Conservation (phyloP, 441 rosid species). For the Manihot esculenta region DNA sequence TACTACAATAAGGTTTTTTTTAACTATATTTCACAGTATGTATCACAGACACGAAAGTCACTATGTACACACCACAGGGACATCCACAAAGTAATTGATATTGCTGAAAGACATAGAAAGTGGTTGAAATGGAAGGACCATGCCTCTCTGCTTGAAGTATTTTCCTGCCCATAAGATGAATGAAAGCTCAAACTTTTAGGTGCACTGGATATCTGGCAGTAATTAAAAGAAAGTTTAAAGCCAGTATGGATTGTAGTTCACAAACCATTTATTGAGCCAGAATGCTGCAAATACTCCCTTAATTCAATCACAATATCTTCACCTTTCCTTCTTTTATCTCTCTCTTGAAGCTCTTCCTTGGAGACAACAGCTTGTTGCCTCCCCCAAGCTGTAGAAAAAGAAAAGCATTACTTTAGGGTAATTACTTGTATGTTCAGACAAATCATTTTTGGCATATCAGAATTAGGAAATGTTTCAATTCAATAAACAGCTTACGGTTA, state of each 20-base stretch:
- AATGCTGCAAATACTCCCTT: slow-evolving; percentile 79
- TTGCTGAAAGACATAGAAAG: slow-evolving; percentile 87
- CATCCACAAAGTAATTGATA: slow-evolving; percentile 87
- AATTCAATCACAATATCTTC: slow-evolving; percentile 67
- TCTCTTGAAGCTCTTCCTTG: slow-evolving; percentile 80
- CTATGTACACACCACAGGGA: slow-evolving; percentile 64
- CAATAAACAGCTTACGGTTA: slow-evolving; percentile 62
- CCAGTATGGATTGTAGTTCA: slow-evolving; percentile 15
- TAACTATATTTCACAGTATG: slow-evolving; percentile 14
- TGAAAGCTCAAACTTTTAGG: slow-evolving; percentile 12
- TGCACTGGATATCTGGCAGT: background rate
- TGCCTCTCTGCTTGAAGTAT: slow-evolving; percentile 80
- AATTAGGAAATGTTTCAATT: slow-evolving; percentile 8
- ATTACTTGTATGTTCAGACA: background rate
- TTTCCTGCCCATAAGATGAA: slow-evolving; percentile 57
- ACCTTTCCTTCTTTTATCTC: slow-evolving; percentile 84
- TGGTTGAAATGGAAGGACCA: slow-evolving; percentile 97
- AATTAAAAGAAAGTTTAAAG: slow-evolving; percentile 19
- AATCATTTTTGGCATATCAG: background rate
- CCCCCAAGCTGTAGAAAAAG: slow-evolving; percentile 57
- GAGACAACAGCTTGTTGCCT: slow-evolving; percentile 85
- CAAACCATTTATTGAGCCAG: slow-evolving; percentile 74
- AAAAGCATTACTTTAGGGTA: slow-evolving; percentile 20
- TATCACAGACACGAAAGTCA: slow-evolving; percentile 9
- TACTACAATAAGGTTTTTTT: slow-evolving; percentile 21